Percentiles rank a stretch among this genome's conserved stretches.
Evolutionary conservation across 1,284 basidiomycete species (phyloP).

Genomic region (Fistulina hepatica): DNA sequence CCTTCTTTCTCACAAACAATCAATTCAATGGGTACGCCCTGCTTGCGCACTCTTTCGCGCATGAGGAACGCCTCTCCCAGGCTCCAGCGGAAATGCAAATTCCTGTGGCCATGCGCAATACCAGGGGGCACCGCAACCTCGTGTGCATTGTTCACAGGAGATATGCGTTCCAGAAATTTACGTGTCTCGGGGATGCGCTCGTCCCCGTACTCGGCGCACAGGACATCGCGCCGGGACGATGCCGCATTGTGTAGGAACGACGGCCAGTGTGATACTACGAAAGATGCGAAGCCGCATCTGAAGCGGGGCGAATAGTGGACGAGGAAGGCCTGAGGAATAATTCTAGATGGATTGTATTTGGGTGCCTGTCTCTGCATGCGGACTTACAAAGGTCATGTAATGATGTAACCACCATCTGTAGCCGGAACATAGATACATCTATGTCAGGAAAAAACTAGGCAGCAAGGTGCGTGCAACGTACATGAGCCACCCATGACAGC

Average conservation of each 20-base stretch:
- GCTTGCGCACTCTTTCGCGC: constrained; percentile 12
- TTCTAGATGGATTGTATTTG: background rate
- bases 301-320: constrained; percentile 13
- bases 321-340: constrained; percentile 9
- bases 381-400: constrained; percentile 10
- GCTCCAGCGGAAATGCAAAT: constrained; percentile 8
- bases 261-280: constrained; percentile 12
- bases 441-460: background rate
- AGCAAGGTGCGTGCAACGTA: constrained; percentile 4
- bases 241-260: constrained; percentile 14
- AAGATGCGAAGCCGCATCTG: constrained; percentile 12
- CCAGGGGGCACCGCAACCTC: constrained; percentile 10
- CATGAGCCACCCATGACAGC: constrained; percentile 14
- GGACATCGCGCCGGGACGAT: constrained; percentile 6
- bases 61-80: constrained; percentile 13
- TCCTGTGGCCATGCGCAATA: constrained; percentile 14
- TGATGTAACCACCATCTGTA: constrained; percentile 14
- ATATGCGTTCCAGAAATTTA: constrained; percentile 11
- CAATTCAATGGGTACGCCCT: constrained; percentile 10
- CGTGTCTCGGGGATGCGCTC: constrained; percentile 11
- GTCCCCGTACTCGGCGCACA: constrained; percentile 14
- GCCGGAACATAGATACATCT: background rate
- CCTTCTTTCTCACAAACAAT: constrained; percentile 14
- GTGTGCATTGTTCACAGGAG: constrained; percentile 11
- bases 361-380: background rate